Evolutionary conservation across 163 green algal genomes (phyloP).

Genomic region (Scenedesmus sp.): DNA sequence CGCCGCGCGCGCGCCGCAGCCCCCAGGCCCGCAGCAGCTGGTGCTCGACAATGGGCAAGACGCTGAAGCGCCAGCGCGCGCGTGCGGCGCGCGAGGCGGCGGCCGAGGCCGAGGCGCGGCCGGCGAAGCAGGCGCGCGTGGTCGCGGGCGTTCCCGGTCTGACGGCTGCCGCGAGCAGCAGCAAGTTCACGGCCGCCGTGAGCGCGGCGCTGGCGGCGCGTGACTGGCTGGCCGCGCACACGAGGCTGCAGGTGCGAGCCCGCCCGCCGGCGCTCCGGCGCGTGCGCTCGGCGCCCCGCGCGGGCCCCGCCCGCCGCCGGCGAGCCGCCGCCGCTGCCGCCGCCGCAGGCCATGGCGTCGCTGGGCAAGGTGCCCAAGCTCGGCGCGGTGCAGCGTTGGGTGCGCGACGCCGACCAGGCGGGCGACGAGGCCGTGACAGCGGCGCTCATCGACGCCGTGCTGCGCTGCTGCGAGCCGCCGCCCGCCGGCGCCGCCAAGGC

Average conservation of each 20-base stretch:
- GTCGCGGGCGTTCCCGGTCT: not conserved
- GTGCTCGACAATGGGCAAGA: conserved; percentile 49
- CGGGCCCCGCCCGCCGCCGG: too few relatives aligned
- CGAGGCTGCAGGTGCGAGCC: too few relatives aligned
- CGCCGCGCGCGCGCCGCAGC: too few relatives aligned
- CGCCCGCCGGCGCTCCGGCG: too few relatives aligned
- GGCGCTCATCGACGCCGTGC: conserved; percentile 28
- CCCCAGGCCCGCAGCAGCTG: too few relatives aligned
- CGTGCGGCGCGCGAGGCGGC: conserved; percentile 13
- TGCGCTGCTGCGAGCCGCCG: conserved; percentile 6
- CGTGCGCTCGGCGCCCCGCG: too few relatives aligned
- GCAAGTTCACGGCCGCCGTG: conserved; percentile 25
- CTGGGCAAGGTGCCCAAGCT: conserved; percentile 48
- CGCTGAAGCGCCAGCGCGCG: conserved; percentile 41
- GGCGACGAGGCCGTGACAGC: conserved; percentile 29
- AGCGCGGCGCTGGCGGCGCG: conserved; percentile 12
- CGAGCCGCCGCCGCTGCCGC: too few relatives aligned
- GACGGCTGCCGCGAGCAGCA: conserved; percentile 11
- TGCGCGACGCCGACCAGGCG: conserved; percentile 43
- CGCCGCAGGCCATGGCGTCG: conserved; percentile 20
- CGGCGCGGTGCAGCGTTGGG: conserved; percentile 46
- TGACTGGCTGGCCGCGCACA: conserved; percentile 32
- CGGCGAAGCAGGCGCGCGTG: not conserved
- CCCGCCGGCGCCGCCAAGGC: not conserved
- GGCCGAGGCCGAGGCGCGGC: conserved; percentile 12